Percentiles rank a stretch among this genome's conserved stretches.
Conservation (phyloP, 352 stramenopile genomes). For the Phytophthora vignae region DNA sequence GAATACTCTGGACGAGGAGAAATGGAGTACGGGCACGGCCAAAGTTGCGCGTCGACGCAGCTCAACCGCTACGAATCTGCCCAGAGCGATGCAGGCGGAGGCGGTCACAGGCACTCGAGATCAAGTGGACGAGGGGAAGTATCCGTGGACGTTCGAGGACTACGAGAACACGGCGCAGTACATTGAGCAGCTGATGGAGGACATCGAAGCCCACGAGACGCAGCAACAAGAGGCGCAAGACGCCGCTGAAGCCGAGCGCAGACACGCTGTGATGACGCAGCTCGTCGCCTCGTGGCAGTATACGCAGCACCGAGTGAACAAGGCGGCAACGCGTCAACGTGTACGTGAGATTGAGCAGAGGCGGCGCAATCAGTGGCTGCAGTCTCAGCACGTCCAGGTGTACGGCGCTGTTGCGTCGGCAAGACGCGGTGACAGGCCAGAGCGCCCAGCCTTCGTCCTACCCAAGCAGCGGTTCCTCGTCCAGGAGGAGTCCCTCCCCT, state of each 20-base stretch:
- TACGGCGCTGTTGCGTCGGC: slow-evolving; percentile 16
- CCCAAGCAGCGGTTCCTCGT: slow-evolving; percentile 36
- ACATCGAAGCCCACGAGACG: slow-evolving; percentile 31
- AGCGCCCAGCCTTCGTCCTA: slow-evolving; percentile 23
- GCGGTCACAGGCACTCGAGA: not conserved
- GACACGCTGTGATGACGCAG: slow-evolving; percentile 22
- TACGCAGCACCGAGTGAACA: slow-evolving; percentile 20
- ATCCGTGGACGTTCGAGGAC: slow-evolving; percentile 48
- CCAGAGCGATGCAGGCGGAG: slow-evolving; percentile 23
- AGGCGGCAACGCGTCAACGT: slow-evolving; percentile 6
- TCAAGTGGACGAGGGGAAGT: slow-evolving; percentile 9
- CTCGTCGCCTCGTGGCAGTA: slow-evolving; percentile 44
- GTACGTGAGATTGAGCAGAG: slow-evolving; percentile 24
- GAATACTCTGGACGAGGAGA: slow-evolving; percentile 61
- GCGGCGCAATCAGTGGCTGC: slow-evolving; percentile 49
- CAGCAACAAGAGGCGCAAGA: slow-evolving; percentile 11
- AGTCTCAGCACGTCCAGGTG: slow-evolving; percentile 43
- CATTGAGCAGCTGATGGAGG: slow-evolving; percentile 58
- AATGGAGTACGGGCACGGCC: slow-evolving; percentile 45
- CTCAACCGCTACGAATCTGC: slow-evolving; percentile 29
- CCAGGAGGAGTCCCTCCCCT: slow-evolving; percentile 30
- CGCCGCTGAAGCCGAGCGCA: not conserved
- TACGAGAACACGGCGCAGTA: slow-evolving; percentile 59
- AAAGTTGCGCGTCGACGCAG: slow-evolving; percentile 28
- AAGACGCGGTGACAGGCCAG: slow-evolving; percentile 16